A percentile compares a stretch with the other conserved stretches of the same genome.
These are phyloP conservation scores for Golubevia pallescens DNA, from an alignment of 1,284 basidiomycete genomes.

Conservation along the genomic window DNA sequence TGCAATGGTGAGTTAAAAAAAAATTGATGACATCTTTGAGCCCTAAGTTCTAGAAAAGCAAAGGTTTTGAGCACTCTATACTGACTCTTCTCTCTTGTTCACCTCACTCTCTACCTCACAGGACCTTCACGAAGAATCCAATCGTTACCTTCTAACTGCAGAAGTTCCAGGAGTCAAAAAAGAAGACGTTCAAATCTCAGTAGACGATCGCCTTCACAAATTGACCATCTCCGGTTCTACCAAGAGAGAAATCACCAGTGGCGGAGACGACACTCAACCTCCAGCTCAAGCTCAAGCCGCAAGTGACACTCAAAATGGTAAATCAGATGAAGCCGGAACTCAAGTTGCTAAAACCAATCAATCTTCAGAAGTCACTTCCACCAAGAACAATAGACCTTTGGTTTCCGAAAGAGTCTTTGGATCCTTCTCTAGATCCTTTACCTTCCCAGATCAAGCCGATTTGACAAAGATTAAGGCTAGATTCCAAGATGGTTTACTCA, in stretches of 20 bases:
- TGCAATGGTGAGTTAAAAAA: background rate
- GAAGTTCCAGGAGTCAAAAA: slow-evolving; percentile 39
- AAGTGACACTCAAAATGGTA: background rate
- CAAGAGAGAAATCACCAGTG: slow-evolving; percentile 23
- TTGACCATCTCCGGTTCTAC: slow-evolving; percentile 34
- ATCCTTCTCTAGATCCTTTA: slow-evolving; percentile 39
- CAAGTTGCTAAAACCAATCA: background rate
- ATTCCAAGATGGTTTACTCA: slow-evolving; percentile 39
- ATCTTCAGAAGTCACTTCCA: background rate
- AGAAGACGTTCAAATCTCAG: slow-evolving; percentile 36
- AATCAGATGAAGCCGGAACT: slow-evolving; percentile 14
- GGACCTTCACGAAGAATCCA: slow-evolving; percentile 31
- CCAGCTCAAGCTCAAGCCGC: slow-evolving; percentile 3
- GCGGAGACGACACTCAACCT: slow-evolving; percentile 2
- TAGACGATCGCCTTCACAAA: slow-evolving; percentile 30
- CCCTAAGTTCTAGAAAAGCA: too few species aligned
- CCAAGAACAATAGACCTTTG: slow-evolving; percentile 21
- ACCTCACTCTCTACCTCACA: background rate
- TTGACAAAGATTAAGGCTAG: slow-evolving; percentile 27
- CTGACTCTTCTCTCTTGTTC: too few species aligned
- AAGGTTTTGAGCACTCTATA: too few species aligned
- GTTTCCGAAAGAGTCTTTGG: slow-evolving; percentile 37
- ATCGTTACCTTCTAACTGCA: slow-evolving; percentile 26
- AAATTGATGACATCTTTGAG: background rate
- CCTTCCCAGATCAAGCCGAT: slow-evolving; percentile 29